phyloP scores from a whole-genome alignment of 2,329 filamentous ascomycete species.

The Nigrograna mackinnonii region DNA sequence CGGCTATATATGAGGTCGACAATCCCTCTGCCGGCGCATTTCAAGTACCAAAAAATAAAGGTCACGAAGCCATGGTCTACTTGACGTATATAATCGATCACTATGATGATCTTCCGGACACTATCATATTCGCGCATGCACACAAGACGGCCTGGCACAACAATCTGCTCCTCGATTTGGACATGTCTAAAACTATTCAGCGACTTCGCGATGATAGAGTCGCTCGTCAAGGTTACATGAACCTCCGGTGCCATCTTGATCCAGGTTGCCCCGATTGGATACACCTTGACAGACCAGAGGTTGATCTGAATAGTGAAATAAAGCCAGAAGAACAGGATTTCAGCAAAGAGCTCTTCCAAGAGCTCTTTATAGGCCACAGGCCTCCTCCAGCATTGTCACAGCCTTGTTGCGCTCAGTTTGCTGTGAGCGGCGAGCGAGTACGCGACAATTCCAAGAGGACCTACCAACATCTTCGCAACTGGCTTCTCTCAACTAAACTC shows the following conservation, averaged over 20 bases:
- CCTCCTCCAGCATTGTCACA: conserved; percentile 49
- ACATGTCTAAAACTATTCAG: conserved; percentile 46
- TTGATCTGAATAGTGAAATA: conserved; percentile 32
- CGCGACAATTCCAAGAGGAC: conserved; percentile 45
- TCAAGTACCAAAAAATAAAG: conserved; percentile 45
- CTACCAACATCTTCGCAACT: conserved; percentile 49
- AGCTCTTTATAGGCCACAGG: conserved; percentile 42
- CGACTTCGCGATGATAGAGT: conserved; percentile 49
- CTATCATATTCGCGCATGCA: conserved; percentile 35
- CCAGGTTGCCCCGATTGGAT: conserved; percentile 53
- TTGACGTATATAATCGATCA: conserved; percentile 40
- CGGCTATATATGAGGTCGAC: conserved; percentile 39
- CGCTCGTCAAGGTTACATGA: conserved; percentile 51
- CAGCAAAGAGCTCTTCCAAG: conserved; percentile 42
- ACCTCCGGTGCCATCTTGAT: conserved; percentile 52
- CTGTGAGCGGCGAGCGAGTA: conserved; percentile 47
- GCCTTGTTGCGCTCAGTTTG: conserved; percentile 57
- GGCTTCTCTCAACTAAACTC: conserved; percentile 49
- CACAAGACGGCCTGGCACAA: conserved; percentile 46
- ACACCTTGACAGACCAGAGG: conserved; percentile 38
- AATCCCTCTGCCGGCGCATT: conserved; percentile 27
- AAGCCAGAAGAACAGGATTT: conserved; percentile 32
- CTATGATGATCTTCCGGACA: conserved; percentile 35
- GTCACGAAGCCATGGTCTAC: conserved; percentile 48
- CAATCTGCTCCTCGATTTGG: conserved; percentile 48